Evolutionary conservation across 2,329 filamentous ascomycete species (phyloP), one percentile per base, ranked within the genome.

Genomic region (Neofusicoccum sp.): DNA sequence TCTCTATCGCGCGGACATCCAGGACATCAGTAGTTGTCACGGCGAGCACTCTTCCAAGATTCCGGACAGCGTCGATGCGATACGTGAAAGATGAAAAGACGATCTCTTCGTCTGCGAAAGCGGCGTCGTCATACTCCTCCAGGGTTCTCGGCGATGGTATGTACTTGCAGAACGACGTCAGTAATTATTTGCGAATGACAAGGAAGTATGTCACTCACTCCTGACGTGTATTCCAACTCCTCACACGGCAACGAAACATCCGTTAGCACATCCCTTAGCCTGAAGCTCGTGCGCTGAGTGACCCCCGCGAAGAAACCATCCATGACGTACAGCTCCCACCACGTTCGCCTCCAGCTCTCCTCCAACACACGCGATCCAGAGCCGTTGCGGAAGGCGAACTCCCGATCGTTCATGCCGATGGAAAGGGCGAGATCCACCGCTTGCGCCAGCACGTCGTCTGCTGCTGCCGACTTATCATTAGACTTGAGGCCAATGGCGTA

Each of bases 281-380:
- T 76, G 73, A 91, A 91, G 62, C 86, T 89, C 45, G 89, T 89
- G 65, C 86, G 85, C 11, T 88, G 85, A 68, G 90, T 91, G 67
- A 96, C 87, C 3, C 91, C 91, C 4, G 92, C 91, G 67, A 96
- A 84, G 84, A 96, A 89, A 61, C 89, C 91, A 73, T 96, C 92
- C 12, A 92, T 85, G n/a, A 91, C 84, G 71, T 89, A 94, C 43
- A 91, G 71, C 69, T 86, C 92, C 93, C 93, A 97, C 93, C 93
- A 97, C 1, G 93, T 97, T 64, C 93, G 84, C 16, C 92, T 85
- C 85, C 92, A 89, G 73, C 89, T 91, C 76, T 97, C 93, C 72
- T 94, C 91, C 3, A 93, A 73, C 1, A 92, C 81, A 0, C 86
- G 81, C 64, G 89, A 85, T 4, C 86, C 86, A 33, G 83, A 80